These are phyloP conservation scores for Gelatoporia subvermispora DNA, from an alignment of 768 basidiomycete species.

Conservation along the genomic window DNA sequence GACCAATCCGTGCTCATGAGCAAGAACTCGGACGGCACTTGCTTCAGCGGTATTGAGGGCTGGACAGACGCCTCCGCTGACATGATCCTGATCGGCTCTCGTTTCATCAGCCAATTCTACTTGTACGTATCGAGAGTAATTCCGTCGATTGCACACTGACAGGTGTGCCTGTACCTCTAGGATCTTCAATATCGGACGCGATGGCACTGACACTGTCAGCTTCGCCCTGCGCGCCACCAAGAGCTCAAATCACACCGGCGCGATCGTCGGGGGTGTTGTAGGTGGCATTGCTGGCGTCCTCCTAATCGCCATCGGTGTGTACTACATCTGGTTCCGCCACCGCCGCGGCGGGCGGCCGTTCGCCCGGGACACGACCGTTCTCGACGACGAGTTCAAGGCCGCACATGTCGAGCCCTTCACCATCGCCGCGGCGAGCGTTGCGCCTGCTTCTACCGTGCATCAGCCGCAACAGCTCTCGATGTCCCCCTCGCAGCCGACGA, in stretches of 20 bases:
- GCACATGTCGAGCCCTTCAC: constrained; percentile 21
- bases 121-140: constrained; percentile 14
- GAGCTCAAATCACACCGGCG: constrained; percentile 18
- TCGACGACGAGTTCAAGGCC: constrained; percentile 21
- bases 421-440: constrained; percentile 7
- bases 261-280: constrained; percentile 26
- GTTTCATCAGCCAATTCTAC: constrained; percentile 22
- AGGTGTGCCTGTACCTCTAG: constrained; percentile 8
- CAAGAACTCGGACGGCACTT: constrained; percentile 14
- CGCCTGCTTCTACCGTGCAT: neutral
- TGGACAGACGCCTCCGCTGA: constrained; percentile 19
- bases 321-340: constrained; percentile 21
- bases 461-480: neutral
- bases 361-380: constrained; percentile 14
- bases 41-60: constrained; percentile 21
- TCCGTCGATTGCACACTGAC: neutral
- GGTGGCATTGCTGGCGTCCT: constrained; percentile 24
- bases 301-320: constrained; percentile 19
- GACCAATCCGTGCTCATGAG: constrained; percentile 18
- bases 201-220: constrained; percentile 16
- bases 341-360: constrained; percentile 14
- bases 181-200: constrained; percentile 20
- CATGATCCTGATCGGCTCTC: constrained; percentile 20
- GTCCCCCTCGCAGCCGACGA: constrained; percentile 3
- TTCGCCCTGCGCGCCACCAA: constrained; percentile 18